Evolutionary conservation across 768 basidiomycete species (phyloP).

Genomic region (Tremella fuciformis): DNA sequence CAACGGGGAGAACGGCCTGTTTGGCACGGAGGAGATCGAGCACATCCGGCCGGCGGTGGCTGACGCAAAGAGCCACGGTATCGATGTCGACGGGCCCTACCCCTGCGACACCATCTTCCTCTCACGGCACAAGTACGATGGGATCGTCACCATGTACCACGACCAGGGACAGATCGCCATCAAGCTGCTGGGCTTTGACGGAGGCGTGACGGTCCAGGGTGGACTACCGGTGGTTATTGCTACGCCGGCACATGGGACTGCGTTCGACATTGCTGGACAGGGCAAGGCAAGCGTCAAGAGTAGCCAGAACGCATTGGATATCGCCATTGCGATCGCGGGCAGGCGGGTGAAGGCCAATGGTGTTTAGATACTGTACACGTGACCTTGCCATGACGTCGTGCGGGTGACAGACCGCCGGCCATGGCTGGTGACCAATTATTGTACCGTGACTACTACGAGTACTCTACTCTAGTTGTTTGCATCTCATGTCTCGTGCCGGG

Average conservation of each 20-base stretch:
- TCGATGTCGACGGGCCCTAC: constrained; percentile 7
- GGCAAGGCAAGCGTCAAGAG: constrained; percentile 58
- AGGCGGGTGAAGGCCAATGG: too few species aligned
- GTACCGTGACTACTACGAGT: too few species aligned
- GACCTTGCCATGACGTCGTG: too few species aligned
- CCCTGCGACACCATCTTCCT: constrained; percentile 14
- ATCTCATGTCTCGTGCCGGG: too few species aligned
- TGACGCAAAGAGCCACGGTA: neutral
- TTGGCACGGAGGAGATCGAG: constrained; percentile 14
- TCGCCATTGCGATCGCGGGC: constrained; percentile 40
- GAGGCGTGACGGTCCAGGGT: constrained; percentile 12
- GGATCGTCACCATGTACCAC: constrained; percentile 14
- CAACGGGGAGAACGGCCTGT: constrained; percentile 11
- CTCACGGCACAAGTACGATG: constrained; percentile 11
- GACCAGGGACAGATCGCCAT: constrained; percentile 15
- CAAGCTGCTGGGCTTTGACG: constrained; percentile 15
- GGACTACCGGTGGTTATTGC: constrained; percentile 11
- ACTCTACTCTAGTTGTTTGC: too few species aligned
- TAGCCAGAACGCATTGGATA: constrained; percentile 57
- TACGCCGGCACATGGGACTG: constrained; percentile 59
- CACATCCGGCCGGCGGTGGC: constrained; percentile 3
- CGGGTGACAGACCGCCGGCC: too few species aligned
- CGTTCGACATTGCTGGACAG: constrained; percentile 61
- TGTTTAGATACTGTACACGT: too few species aligned
- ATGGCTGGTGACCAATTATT: too few species aligned